Evolutionary conservation across 805 yeast genomes (phyloP).

Genomic region (Torulaspora franciscae): DNA sequence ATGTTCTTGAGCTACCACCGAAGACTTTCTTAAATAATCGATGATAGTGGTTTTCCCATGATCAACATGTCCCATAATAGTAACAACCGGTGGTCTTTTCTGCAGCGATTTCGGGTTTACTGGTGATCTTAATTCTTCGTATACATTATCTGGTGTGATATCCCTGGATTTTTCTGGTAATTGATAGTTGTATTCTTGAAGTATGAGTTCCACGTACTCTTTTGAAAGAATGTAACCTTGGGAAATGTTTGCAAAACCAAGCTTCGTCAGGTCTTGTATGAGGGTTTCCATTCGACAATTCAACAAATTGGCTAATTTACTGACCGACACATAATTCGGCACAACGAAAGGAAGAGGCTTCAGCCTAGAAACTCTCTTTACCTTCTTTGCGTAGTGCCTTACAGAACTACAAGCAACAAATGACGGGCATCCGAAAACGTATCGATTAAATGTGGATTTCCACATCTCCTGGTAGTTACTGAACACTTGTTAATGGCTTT

Average conservation of each 20-base stretch:
- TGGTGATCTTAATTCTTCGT: constrained; percentile 56
- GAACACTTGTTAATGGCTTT: background rate
- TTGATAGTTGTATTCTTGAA: constrained; percentile 82
- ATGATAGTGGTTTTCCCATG: constrained; percentile 96
- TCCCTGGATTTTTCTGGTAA: constrained; percentile 36
- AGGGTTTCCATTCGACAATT: constrained; percentile 60
- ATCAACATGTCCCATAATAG: constrained; percentile 98
- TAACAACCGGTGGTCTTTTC: constrained; percentile 86
- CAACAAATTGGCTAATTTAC: constrained; percentile 70
- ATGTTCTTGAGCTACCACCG: constrained; percentile 76
- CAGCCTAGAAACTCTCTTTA: constrained; percentile 1
- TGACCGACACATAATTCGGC: constrained; percentile 74
- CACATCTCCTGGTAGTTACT: constrained; percentile 1
- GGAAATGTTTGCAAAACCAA: constrained; percentile 68
- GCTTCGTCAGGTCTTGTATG: constrained; percentile 49
- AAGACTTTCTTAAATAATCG: constrained; percentile 78
- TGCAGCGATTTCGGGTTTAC: constrained; percentile 45
- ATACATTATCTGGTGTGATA: constrained; percentile 53
- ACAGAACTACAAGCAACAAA: background rate
- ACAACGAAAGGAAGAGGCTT: constrained; percentile 36
- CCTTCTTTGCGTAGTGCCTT: constrained; percentile 1
- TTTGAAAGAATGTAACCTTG: constrained; percentile 77
- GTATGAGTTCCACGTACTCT: constrained; percentile 80
- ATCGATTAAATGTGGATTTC: background rate
- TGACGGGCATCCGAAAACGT: background rate